Percentiles rank a stretch among this genome's conserved stretches.
Conservation (phyloP, 805 yeast species). For the Metschnikowia aberdeeniae region DNA sequence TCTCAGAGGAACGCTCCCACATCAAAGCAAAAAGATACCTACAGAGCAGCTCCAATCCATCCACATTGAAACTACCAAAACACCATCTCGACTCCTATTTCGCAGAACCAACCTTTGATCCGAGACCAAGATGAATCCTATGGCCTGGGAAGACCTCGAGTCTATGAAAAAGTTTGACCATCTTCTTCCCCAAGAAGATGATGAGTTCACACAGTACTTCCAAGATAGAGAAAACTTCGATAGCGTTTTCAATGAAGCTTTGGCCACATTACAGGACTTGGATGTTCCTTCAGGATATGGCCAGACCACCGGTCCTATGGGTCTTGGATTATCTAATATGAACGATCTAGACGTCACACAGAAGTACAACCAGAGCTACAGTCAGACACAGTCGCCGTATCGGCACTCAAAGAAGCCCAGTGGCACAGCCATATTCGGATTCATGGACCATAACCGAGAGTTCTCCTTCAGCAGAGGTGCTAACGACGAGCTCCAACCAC, state of each 20-base stretch:
- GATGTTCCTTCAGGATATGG: conserved; percentile 53
- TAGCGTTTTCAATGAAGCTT: conserved; percentile 52
- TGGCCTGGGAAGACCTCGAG: conserved; percentile 29
- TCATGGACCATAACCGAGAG: conserved; percentile 57
- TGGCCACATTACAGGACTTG: conserved; percentile 55
- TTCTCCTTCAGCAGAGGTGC: conserved; percentile 54
- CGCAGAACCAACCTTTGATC: too few relatives aligned
- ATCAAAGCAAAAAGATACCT: neutral
- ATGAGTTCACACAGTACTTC: conserved; percentile 48
- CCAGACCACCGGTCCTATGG: conserved; percentile 8
- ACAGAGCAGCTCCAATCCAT: neutral
- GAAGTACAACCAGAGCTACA: conserved; percentile 10
- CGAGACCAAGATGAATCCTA: conserved; percentile 17
- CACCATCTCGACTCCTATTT: neutral
- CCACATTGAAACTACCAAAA: neutral
- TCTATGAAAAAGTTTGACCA: conserved; percentile 16
- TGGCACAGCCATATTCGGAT: conserved; percentile 82
- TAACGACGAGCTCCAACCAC: conserved; percentile 17
- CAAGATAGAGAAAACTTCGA: conserved; percentile 48
- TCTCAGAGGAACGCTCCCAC: neutral
- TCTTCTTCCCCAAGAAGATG: conserved; percentile 25
- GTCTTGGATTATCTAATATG: neutral
- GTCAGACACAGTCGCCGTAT: conserved; percentile 13
- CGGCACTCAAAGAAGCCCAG: conserved; percentile 59
- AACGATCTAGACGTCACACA: neutral